Percentiles rank a stretch among this genome's conserved stretches.
phyloP scores from a whole-genome alignment of 2,329 filamentous ascomycete genomes.

The Epicoccum sorghinum region DNA sequence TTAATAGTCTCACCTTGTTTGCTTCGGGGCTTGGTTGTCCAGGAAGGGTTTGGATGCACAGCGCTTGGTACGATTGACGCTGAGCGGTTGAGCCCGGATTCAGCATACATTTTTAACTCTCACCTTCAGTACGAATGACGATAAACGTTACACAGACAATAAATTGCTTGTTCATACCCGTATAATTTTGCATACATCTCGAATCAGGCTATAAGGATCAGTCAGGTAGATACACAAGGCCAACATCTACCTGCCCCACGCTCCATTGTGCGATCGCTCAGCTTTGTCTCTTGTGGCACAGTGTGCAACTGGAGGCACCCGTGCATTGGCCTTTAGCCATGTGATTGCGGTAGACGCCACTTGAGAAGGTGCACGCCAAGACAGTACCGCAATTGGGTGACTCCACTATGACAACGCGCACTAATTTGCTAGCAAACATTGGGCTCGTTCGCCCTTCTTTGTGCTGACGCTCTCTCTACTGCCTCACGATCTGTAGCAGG shows the following conservation, averaged over 20 bases:
- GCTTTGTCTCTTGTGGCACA: background rate
- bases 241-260: background rate
- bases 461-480: conserved; percentile 9
- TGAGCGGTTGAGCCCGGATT: conserved; percentile 14
- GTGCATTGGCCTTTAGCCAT: conserved; percentile 16
- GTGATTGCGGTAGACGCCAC: conserved; percentile 19
- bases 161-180: conserved; percentile 3
- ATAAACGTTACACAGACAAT: conserved; percentile 19
- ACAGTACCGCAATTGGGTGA: conserved; percentile 15
- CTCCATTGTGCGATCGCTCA: conserved; percentile 1
- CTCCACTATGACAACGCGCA: conserved; percentile 19
- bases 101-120: conserved; percentile 15
- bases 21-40: conserved; percentile 3
- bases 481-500: conserved; percentile 11
- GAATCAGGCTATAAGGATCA: background rate
- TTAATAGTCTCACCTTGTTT: conserved; percentile 12
- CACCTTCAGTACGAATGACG: conserved; percentile 30
- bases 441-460: conserved; percentile 4
- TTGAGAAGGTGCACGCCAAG: conserved; percentile 21
- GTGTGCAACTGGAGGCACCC: conserved; percentile 26
- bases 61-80: conserved; percentile 11
- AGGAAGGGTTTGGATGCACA: conserved; percentile 8
- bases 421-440: conserved; percentile 19
- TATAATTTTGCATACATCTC: background rate
- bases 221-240: background rate